phyloP scores from a whole-genome alignment of 164 flowering plant species.

The Magnolia officinalis region DNA sequence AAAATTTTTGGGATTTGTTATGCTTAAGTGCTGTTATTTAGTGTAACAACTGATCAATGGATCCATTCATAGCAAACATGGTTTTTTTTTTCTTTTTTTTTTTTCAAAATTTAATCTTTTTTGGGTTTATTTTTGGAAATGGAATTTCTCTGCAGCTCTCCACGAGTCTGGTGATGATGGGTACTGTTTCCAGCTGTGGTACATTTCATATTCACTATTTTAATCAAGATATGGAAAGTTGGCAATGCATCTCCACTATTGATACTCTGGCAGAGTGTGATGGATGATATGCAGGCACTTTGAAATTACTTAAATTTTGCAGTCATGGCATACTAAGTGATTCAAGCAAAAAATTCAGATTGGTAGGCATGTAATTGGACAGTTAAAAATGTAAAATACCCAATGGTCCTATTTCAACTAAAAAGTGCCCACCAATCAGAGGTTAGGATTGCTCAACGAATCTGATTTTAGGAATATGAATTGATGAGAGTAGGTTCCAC shows the following conservation, averaged over 20 bases:
- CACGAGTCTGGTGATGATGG: neutral
- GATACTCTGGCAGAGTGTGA: neutral
- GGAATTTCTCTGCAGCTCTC: neutral
- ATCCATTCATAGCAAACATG: neutral
- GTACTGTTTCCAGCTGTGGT: neutral
- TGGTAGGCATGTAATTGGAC: neutral
- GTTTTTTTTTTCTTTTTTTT: too few relatives aligned
- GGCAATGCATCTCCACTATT: too few relatives aligned
- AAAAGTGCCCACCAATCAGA: too few relatives aligned
- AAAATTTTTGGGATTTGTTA: slow-evolving; percentile 1
- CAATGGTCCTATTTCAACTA: neutral
- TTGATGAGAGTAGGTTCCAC: neutral
- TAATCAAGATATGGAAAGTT: neutral
- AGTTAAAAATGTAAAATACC: too few relatives aligned
- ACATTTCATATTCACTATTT: neutral
- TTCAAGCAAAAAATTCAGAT: neutral
- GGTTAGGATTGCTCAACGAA: too few relatives aligned
- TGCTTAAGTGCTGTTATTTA: slow-evolving; percentile 3
- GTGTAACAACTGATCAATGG: slow-evolving; percentile 13
- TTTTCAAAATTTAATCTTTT: neutral
- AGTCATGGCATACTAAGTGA: too few relatives aligned
- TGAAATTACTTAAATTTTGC: too few relatives aligned
- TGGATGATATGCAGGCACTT: neutral
- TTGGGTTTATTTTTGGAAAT: neutral
- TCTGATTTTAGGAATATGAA: neutral